These are phyloP conservation scores for Articulospora tetracladia DNA, from an alignment of 495 filamentous ascomycete species.

Conservation along the genomic window DNA sequence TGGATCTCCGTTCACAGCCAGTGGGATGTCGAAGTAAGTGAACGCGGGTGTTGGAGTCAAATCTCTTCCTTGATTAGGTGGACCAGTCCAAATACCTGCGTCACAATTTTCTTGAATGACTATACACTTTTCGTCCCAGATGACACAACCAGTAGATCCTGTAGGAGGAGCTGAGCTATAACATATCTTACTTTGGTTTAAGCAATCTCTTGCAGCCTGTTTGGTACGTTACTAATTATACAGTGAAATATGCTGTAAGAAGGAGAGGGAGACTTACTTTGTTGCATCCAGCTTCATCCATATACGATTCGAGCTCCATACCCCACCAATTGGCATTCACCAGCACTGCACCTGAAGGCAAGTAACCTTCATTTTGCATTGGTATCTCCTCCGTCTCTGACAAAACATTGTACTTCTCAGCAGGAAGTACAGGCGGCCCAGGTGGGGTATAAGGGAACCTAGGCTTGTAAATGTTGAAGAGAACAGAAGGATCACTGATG, in stretches of 20 bases:
- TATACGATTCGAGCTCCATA: conserved; percentile 50
- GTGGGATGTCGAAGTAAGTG: background rate
- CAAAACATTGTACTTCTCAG: conserved; percentile 29
- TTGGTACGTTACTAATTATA: background rate
- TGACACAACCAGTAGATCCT: conserved; percentile 51
- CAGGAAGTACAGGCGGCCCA: conserved; percentile 43
- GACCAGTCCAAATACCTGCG: conserved; percentile 46
- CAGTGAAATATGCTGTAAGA: background rate
- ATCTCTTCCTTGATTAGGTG: conserved; percentile 50
- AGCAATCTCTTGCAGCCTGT: conserved; percentile 46
- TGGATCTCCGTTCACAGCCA: background rate
- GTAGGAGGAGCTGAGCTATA: conserved; percentile 53
- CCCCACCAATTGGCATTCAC: conserved; percentile 52
- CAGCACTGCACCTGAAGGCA: conserved; percentile 29
- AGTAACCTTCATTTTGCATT: conserved; percentile 32
- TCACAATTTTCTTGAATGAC: conserved; percentile 44
- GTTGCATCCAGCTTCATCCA: conserved; percentile 55
- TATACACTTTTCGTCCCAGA: conserved; percentile 59
- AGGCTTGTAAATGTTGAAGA: conserved; percentile 57
- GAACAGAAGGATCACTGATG: conserved; percentile 46
- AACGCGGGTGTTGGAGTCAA: conserved; percentile 30
- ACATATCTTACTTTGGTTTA: conserved; percentile 50
- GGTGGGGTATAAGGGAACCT: conserved; percentile 47
- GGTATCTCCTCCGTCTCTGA: background rate
- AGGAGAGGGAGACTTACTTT: conserved; percentile 9